A percentile compares a stretch with the other conserved stretches of the same genome.
phyloP scores from a whole-genome alignment of 164 flowering plant genomes.

The Santalum album region DNA sequence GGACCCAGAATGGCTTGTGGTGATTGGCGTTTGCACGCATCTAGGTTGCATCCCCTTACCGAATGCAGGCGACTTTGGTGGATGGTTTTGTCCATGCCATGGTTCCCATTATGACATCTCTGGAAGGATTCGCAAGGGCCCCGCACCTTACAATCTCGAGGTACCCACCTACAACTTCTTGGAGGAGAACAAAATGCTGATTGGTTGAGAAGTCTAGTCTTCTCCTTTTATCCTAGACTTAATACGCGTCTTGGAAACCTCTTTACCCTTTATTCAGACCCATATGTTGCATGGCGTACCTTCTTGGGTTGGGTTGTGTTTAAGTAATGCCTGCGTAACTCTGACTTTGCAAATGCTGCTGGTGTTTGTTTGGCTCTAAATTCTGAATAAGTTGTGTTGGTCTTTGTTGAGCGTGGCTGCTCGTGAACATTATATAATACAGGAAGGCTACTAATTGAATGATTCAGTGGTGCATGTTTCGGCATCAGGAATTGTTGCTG shows the following conservation, averaged over 20 bases:
- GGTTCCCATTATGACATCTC: slow-evolving; percentile 8
- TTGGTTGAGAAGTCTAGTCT: neutral
- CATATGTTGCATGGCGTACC: too few species aligned
- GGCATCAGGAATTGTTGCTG: too few species aligned
- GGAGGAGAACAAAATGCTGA: slow-evolving; percentile 2
- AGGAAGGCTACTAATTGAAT: neutral
- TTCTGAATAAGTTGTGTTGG: neutral
- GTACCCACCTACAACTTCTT: slow-evolving; percentile 5
- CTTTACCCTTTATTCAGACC: too few species aligned
- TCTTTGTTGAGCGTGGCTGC: neutral
- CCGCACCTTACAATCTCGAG: slow-evolving; percentile 6
- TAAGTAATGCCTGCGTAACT: too few species aligned
- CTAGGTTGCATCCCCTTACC: slow-evolving; percentile 6
- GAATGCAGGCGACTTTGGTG: slow-evolving; percentile 6
- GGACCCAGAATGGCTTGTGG: slow-evolving; percentile 7
- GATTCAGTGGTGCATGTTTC: too few species aligned
- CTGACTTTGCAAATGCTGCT: neutral
- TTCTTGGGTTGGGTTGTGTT: neutral
- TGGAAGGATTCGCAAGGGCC: slow-evolving; percentile 6
- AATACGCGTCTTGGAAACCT: too few species aligned
- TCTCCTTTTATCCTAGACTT: neutral
- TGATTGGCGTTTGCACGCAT: slow-evolving; percentile 6
- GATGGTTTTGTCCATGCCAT: slow-evolving; percentile 7
- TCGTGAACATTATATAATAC: neutral
- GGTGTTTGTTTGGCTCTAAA: neutral